Evolutionary conservation across 345 rosid genomes (phyloP).

Genomic region (Gossypium mustelinum): DNA sequence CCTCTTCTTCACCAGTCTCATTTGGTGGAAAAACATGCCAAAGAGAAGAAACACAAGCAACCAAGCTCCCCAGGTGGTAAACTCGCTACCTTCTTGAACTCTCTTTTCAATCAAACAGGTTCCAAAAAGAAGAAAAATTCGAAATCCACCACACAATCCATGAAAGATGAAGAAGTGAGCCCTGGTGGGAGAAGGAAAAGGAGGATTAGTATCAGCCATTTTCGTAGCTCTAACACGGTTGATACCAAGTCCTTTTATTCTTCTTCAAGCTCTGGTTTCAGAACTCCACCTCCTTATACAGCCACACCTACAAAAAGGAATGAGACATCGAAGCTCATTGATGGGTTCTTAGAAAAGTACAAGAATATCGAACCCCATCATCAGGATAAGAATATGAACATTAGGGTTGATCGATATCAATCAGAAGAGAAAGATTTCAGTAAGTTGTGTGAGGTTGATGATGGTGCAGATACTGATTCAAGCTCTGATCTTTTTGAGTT

Average conservation of each 20-base stretch:
- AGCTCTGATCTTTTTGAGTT: slow-evolving; percentile 96
- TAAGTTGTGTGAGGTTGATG: slow-evolving; percentile 43
- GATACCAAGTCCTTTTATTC: slow-evolving; percentile 52
- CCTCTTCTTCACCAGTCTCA: slow-evolving; percentile 34
- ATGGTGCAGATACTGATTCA: slow-evolving; percentile 81
- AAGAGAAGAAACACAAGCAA: slow-evolving; percentile 64
- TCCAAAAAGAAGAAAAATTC: slow-evolving; percentile 73
- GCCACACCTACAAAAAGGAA: slow-evolving; percentile 51
- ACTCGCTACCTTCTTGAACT: slow-evolving; percentile 85
- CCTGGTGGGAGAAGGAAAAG: slow-evolving; percentile 68
- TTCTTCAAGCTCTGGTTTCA: slow-evolving; percentile 63
- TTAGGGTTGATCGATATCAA: slow-evolving; percentile 23
- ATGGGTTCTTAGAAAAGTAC: slow-evolving; percentile 3
- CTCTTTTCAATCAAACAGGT: slow-evolving; percentile 69
- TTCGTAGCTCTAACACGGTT: slow-evolving; percentile 48
- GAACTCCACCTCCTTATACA: slow-evolving; percentile 65
- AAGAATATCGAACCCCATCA: neutral
- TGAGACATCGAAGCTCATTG: slow-evolving; percentile 35
- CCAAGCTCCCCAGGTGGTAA: slow-evolving; percentile 86
- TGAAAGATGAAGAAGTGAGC: slow-evolving; percentile 60
- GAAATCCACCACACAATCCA: slow-evolving; percentile 40
- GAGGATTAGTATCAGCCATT: slow-evolving; percentile 87
- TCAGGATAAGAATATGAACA: slow-evolving; percentile 2
- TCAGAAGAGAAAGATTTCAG: slow-evolving; percentile 31
- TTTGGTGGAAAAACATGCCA: slow-evolving; percentile 35